Base-by-base conservation (phyloP, 192 early-diverging fungal genomes). In the Diversispora epigaea region DNA sequence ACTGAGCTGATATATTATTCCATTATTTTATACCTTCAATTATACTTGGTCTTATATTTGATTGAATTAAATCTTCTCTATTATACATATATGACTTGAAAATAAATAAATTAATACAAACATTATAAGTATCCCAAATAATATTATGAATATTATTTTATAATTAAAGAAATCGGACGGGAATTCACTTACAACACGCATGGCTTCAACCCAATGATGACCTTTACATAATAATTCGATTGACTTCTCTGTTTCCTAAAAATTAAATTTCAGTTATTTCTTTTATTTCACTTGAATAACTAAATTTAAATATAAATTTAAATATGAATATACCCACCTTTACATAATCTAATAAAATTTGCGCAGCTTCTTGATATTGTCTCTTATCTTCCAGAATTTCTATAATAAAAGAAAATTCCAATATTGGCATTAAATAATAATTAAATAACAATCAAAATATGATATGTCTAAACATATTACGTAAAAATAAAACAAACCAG, bases 161-260 rank as follows among this genome's bases (percentile, higher is more conserved):
- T 32, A 32, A 32, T 32, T 32, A 32, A 32, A n/a, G n/a, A n/a
- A n/a, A n/a, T n/a, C n/a, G n/a, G n/a, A n/a, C n/a, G n/a, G 22
- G 4, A 41, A 67, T 15, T 0, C 11, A 75, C 77, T 77, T 72
- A 88, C 88, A 4, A 86, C 77, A 8, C 95, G 88, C 39, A 87
- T 75, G 2, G 93, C 92, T 77, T 95, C 94, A 6, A 77, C 81
- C 95, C 95, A 97, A 11, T 86, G 80, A 11, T 82, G 77, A 2
- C 93, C 93, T 75, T 89, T 88, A 7, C 93, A 77, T 12, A 96
- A 79, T 65, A 87, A 79, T 14, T 85, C 80, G 6, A 96, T 82
- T 1, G 91, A 92, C 45, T 87, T 87, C 58, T 91, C 89, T 21
- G 89, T 79, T 68, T 93, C 88, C 73, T 88, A 79, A 3, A 80